Evolutionary conservation across 179 eudicot species (phyloP), one percentile per base, ranked within the genome.

Genomic region (Sideroxylon spinosum): DNA sequence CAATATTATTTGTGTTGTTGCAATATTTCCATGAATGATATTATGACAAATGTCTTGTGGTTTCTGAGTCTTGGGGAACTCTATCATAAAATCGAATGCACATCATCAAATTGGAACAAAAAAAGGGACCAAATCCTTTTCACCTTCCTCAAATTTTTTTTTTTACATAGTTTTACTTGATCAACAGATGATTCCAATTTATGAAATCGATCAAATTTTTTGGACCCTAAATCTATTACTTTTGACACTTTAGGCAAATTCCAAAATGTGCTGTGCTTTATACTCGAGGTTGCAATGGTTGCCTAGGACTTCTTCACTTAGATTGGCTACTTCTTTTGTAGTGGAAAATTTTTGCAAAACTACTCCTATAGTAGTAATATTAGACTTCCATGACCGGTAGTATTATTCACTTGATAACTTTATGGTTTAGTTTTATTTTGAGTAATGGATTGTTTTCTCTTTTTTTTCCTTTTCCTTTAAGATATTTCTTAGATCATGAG

Each of bases 31-130:
- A 44, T n/a, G 32, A 56, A 79, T 79, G 82, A 0, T 25, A 71
- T n/a, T 83, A 7, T 4, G 62, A 12, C 48, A 88, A 29, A 62
- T 83, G 89, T 28, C 57, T 72, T 55, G 70, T 57, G 8, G 93
- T 90, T 77, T 90, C 93, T 0, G 82, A 77, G 77, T 88, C 91
- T 12, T 56, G 49, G 9, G 90, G 89, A 52, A 89, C 57, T 17
- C 44, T 53, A 8, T 78, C 59, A 22, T 89, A 89, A 49, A 80
- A 65, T 7, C 93, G 89, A 25, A 81, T 11, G 62, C 89, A 87
- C 90, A 87, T 84, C 7, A 82, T 50, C n/a, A 89, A 57, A 70
- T 82, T 89, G n/a, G 84, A 71, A 48, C 74, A 25, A 26, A 71
- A 28, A 77, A 89, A 89, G 12, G 75, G 52, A 49, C 90, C 92